Evolutionary conservation across 192 early-diverging fungal species (phyloP), one percentile per base, ranked within the genome.

Genomic region (Gaertneriomyces sp.): DNA sequence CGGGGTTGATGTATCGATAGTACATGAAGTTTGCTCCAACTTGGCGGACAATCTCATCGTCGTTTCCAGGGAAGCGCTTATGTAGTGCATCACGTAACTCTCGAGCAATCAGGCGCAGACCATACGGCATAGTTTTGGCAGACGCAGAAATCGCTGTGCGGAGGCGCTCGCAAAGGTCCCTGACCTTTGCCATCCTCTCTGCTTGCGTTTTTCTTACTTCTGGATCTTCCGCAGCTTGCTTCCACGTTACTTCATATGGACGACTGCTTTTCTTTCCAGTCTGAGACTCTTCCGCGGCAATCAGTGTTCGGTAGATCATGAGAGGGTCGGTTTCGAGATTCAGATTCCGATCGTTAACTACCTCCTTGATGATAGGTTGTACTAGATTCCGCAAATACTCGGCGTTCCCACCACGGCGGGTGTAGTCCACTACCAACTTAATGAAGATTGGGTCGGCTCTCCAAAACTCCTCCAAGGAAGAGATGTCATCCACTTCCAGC

Each of bases 1-100:
- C 96, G 17, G 98, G 98, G 76, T 94, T 98, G 71, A 99, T 90
- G 76, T 98, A 99, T 43, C 95, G 88, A 76, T 99, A 98, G 80
- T 96, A 99, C 20, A 99, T 87, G 63, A 98, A 76, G 62, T 99
- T 91, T 49, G 57, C 66, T 4, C 96, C 95, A 40, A 99, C 87
- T 41, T 95, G 82, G 69, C 89, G 91, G 56, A 88, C 85, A 50
- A 98, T 89, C 59, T 90, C 88, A 38, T 82, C 82, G 55, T 92
- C 89, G 8, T 84, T 92, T 0, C 87, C 76, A 0, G 89, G 89
- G 83, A 98, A 99, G 66, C 94, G 91, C 38, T 75, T 79, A 51
- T 74, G 77, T 69, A 98, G 80, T 5, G 85, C 82, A 5, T 86
- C 79, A 54, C 88, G 84, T 45, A 99, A 77, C 70, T 97, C 90